Evolutionary conservation across 31 red algal genomes (phyloP), one percentile per base, ranked within the genome.

Genomic region (Pterothamnion heteromorphum): DNA sequence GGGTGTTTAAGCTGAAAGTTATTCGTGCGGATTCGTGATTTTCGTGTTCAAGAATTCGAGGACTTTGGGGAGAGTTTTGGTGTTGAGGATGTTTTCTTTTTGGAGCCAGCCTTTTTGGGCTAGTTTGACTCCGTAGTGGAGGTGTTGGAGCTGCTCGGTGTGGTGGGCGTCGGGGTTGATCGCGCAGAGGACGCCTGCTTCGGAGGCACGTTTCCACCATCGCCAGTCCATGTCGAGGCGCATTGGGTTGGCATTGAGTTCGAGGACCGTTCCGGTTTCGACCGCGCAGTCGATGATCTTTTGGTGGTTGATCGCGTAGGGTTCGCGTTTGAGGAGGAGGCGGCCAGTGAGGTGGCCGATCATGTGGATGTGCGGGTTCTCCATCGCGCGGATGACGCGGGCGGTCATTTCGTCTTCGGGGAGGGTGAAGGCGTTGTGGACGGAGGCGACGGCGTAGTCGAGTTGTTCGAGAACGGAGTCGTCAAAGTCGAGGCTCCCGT

Each of bases 221-320:
- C n/a, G 18, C 80, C 80, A 83, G 80, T 83, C 80, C n/a, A 83
- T 83, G 30, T 83, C 80, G 23, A 83, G 80, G 80, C 80, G 80
- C n/a, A 9, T 14, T 83, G 80, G 80, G 80, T 26, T 83, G 80
- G 14, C 5, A 27, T 83, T 83, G 80, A 83, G 80, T 27, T 83
- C 80, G 80, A 83, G 5, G 80, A 26, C 9, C 21, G 27, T 31
- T 14, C 80, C 14, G 80, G 18, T 83, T 20, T 20, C 80, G 80
- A 27, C 80, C 9, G n/a, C 18, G 80, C n/a, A 20, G 23, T 83
- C 80, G 80, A 83, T 83, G 80, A 83, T 31, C 30, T 83, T 83
- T 20, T 20, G 21, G 14, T 20, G 5, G 80, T 83, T 31, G 5
- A 83, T 26, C 14, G 80, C n/a, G 27, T 83, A 83, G 23, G n/a